A percentile compares a stretch with the other conserved stretches of the same genome.
Conservation (phyloP, 306 rosid species). For the Glycine soja region DNA sequence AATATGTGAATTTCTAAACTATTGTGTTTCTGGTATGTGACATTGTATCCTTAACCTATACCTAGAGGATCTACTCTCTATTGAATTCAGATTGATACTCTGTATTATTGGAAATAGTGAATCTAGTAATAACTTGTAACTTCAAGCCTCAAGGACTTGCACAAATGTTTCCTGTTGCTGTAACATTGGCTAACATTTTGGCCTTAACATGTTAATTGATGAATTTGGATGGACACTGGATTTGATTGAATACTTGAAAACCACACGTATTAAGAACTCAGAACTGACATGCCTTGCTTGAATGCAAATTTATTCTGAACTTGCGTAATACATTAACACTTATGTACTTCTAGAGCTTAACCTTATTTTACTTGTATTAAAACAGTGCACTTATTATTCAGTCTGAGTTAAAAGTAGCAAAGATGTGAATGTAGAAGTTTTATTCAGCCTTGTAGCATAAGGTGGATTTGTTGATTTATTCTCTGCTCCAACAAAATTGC, state of each 20-base stretch:
- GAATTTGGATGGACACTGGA: conserved; percentile 17
- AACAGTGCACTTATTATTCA: background rate
- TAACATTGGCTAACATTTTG: too few relatives aligned
- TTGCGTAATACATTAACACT: background rate
- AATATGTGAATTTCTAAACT: background rate
- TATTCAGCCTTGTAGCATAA: conserved; percentile 16
- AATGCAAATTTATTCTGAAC: too few relatives aligned
- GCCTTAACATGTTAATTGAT: background rate
- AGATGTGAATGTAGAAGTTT: conserved; percentile 30
- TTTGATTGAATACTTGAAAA: conserved; percentile 35
- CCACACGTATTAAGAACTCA: background rate
- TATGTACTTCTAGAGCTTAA: conserved; percentile 1
- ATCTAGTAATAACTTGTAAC: background rate
- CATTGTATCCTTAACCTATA: background rate
- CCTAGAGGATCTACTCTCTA: background rate
- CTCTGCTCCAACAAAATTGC: conserved; percentile 47
- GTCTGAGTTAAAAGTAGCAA: conserved; percentile 33
- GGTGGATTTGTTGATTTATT: conserved; percentile 43
- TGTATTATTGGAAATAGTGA: too few relatives aligned
- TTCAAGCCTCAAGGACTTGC: background rate
- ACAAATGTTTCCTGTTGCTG: too few relatives aligned
- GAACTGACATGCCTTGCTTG: too few relatives aligned
- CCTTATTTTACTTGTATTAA: background rate
- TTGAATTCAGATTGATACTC: background rate
- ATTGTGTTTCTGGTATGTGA: background rate